A percentile compares a stretch with the other conserved stretches of the same genome.
phyloP scores from a whole-genome alignment of 148 eudicot genomes.

The Chenopodium formosanum region DNA sequence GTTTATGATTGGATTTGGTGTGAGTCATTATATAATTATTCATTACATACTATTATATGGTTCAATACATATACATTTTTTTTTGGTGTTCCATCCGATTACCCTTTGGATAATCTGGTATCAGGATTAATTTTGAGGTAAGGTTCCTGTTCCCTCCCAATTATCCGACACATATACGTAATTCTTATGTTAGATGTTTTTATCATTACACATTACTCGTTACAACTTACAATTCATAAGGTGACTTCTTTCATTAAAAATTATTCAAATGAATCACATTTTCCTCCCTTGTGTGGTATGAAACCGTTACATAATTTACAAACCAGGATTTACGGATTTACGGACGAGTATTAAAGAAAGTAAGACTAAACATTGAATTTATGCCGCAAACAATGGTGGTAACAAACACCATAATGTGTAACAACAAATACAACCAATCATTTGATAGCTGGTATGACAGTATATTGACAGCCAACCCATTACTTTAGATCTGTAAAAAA shows the following conservation, averaged over 20 bases:
- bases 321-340: background rate
- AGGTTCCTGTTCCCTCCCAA: too few species aligned
- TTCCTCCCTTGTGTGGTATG: background rate
- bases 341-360: background rate
- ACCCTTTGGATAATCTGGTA: too few species aligned
- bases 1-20: background rate
- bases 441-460: slow-evolving; percentile 10
- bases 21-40: background rate
- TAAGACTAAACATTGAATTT: background rate
- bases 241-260: too few species aligned
- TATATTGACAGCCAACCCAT: background rate
- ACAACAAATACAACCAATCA: slow-evolving; percentile 6
- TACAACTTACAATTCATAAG: too few species aligned
- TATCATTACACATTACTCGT: too few species aligned
- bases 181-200: too few species aligned
- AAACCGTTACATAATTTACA: background rate
- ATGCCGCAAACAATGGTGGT: background rate
- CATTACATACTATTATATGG: too few species aligned
- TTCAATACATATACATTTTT: too few species aligned
- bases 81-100: too few species aligned
- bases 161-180: too few species aligned
- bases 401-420: background rate
- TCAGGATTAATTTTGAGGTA: too few species aligned
- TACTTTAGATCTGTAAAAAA: slow-evolving; percentile 1
- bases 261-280: too few species aligned